These are phyloP conservation scores for Cladophialophora chaetospira DNA, from an alignment of 2,329 filamentous ascomycete species.

Conservation along the genomic window DNA sequence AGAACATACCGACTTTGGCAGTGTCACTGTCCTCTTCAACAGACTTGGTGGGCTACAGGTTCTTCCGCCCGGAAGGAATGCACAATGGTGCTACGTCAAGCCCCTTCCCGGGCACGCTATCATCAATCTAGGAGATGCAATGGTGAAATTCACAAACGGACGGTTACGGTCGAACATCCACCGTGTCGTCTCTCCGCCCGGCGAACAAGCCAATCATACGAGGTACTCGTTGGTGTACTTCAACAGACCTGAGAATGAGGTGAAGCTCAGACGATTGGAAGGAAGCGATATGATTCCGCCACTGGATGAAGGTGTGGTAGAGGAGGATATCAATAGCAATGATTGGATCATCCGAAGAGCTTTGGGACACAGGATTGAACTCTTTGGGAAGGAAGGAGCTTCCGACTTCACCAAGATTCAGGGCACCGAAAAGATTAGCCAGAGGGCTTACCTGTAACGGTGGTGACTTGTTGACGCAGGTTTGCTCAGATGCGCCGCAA, in stretches of 20 bases:
- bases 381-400: conserved; percentile 27
- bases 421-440: conserved; percentile 32
- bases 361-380: conserved; percentile 38
- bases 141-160: conserved; percentile 50
- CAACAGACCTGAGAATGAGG: conserved; percentile 52
- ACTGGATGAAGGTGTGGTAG: conserved; percentile 36
- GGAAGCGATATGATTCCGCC: conserved; percentile 40
- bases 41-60: conserved; percentile 59
- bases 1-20: conserved; percentile 61
- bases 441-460: conserved; percentile 27
- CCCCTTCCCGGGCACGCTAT: conserved; percentile 40
- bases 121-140: conserved; percentile 41
- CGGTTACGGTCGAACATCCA: conserved; percentile 48
- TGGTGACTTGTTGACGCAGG: no score
- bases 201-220: conserved; percentile 47
- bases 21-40: conserved; percentile 59
- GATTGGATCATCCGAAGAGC: conserved; percentile 46
- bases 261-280: conserved; percentile 45
- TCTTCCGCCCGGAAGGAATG: conserved; percentile 44
- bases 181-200: conserved; percentile 54
- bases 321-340: conserved; percentile 44
- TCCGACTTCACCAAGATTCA: conserved; percentile 28
- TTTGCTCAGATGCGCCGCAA: not conserved
- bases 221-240: conserved; percentile 61
- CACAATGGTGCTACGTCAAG: conserved; percentile 50